Evolutionary conservation across 2,329 filamentous ascomycete genomes (phyloP), one percentile per base, ranked within the genome.

Genomic region (Aulographum hederae): DNA sequence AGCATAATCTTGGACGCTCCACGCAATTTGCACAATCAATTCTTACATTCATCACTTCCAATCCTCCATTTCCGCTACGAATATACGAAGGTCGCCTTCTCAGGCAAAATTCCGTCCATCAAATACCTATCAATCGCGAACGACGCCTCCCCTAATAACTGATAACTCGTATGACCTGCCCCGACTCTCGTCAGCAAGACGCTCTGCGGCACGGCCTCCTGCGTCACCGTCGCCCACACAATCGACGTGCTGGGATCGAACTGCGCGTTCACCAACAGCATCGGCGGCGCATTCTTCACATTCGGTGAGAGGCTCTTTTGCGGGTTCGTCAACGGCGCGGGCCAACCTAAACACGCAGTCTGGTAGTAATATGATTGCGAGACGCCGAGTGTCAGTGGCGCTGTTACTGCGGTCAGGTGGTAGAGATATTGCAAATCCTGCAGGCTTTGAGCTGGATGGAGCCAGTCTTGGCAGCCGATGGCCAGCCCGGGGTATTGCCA

Each of bases 201-300:
- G 6, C 45, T 42, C 18, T 51, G 53, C 26, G 43, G 39, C 10
- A 48, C 41, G 37, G 54, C 43, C 36, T 46, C 47, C 29, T 42
- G 43, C 30, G 57, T 38, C 1, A 49, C 46, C 13, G 46, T 38
- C 28, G 51, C 56, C 50, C 53, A 58, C 13, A 44, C 41, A 32
- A 52, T 51, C 16, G 48, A 47, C 2, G 56, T 59, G 20, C 45
- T 48, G 2, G 58, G 56, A 40, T 63, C 58, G 34, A 46, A 46
- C 2, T 49, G 43, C 8, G 53, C 44, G 34, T 56, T 57, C 4
- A 56, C 48, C 36, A 56, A 38, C 31, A 62, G 38, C 19, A 61
- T 48, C 12, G 46, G 44, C 4, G 46, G 37, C 5, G 45, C 28
- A 4, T 40, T 39, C 26, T 48, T 31, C 26, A 35, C n/a, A 4